Base-by-base conservation (phyloP, 2,329 filamentous ascomycete species). In the Colletotrichum falcatum region DNA sequence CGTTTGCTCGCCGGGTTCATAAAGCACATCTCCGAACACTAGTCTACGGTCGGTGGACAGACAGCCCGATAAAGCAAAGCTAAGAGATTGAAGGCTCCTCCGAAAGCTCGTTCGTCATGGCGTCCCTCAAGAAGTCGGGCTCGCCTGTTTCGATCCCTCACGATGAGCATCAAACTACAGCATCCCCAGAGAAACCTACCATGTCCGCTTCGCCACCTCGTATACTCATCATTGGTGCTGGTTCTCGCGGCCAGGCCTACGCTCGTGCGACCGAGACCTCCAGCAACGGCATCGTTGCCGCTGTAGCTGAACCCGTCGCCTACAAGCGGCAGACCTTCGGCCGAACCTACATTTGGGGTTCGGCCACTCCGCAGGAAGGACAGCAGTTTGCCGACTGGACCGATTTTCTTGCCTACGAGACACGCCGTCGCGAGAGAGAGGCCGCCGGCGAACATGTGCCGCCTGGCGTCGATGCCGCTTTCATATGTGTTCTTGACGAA, bases 161-260 rank as follows among this genome's bases (percentile, higher is more conserved):
- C 35, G 65, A 71, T 54, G 75, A 75, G 44, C 65, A 73, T 54
- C 73, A 74, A 69, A 77, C 72, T 60, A 73, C 80, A 70, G 71
- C 76, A 66, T 77, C 81, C 6, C 82, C 79, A 5, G 76, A 81
- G 12, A 83, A 80, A 55, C 84, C 84, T 11, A 77, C 81, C 53
- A 80, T 83, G 78, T 87, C 87, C 3, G 77, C 80, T 7, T 81
- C 78, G 39, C 86, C 89, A 30, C 88, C 90, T 3, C 89, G 91
- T 61, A 89, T 97, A 76, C 85, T 97, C 65, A 88, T 97, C 76
- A 91, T 97, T 74, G 94, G 94, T 26, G 94, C 93, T 9, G 94
- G 94, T 42, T 93, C 92, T 58, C 90, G 94, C 44, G 94, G 94
- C 18, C 86, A 88, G 61, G 88, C 89, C 37, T 97, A 97, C 78